A percentile compares a stretch with the other conserved stretches of the same genome.
Conservation (phyloP, 441 rosid genomes). For the Adansonia gregorii region DNA sequence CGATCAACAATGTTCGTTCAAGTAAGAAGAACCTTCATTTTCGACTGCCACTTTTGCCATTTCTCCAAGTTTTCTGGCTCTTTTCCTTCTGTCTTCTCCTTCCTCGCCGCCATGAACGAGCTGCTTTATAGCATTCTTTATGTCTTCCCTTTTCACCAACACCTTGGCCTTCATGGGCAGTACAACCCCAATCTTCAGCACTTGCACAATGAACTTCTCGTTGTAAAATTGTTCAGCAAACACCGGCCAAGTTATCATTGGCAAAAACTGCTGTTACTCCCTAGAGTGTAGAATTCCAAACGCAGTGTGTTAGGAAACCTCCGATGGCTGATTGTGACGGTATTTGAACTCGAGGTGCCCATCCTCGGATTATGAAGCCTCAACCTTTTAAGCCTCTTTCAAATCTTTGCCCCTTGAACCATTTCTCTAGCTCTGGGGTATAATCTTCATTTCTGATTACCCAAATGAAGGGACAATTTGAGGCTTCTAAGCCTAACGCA, state of each 20-base stretch:
- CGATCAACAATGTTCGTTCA: not conserved
- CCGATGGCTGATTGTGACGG: not conserved
- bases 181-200: not conserved
- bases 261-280: not conserved
- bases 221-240: not conserved
- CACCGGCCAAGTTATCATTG: not conserved
- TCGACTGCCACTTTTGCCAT: not conserved
- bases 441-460: not conserved
- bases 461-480: not conserved
- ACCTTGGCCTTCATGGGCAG: not conserved
- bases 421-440: not conserved
- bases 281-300: not conserved
- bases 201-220: not conserved
- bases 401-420: not conserved
- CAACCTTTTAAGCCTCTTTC: not conserved
- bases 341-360: not conserved
- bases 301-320: not conserved
- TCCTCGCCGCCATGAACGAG: not conserved
- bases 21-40: not conserved
- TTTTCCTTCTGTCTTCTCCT: not conserved
- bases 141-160: not conserved
- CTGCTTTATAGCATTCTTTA: not conserved
- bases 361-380: not conserved
- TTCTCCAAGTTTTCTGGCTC: not conserved
- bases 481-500: not conserved